A percentile compares a stretch with the other conserved stretches of the same genome.
phyloP scores from a whole-genome alignment of 768 basidiomycete genomes.

The Steccherinum ochraceum region DNA sequence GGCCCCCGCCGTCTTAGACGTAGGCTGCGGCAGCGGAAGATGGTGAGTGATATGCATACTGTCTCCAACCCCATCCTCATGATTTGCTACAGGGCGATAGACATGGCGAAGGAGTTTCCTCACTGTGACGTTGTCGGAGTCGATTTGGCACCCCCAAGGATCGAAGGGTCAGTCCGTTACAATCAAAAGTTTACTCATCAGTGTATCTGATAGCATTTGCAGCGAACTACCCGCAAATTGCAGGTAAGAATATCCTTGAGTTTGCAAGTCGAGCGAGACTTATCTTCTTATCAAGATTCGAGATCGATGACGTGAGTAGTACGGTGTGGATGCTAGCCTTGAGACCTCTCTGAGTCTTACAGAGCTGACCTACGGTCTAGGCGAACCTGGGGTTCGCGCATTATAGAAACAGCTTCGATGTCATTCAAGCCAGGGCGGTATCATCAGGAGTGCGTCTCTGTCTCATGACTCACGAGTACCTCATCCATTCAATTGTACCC shows the following conservation, averaged over 20 bases:
- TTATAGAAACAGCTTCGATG: slow-evolving; percentile 23
- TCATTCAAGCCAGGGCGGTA: slow-evolving; percentile 26
- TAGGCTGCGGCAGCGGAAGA: slow-evolving; percentile 28
- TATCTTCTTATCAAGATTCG: too few species aligned
- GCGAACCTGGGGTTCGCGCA: slow-evolving; percentile 29
- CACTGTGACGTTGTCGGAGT: slow-evolving; percentile 28
- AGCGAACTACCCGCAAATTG: slow-evolving; percentile 24
- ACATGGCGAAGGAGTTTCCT: slow-evolving; percentile 27
- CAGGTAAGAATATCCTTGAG: slow-evolving; percentile 22
- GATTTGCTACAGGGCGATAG: slow-evolving; percentile 23
- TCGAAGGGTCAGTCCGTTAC: slow-evolving; percentile 14
- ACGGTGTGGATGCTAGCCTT: background rate
- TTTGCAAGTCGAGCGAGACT: too few species aligned
- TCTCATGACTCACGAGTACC: background rate
- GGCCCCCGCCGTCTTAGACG: slow-evolving; percentile 22
- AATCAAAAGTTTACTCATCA: background rate
- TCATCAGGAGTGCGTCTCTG: slow-evolving; percentile 20
- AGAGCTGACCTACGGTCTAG: slow-evolving; percentile 12
- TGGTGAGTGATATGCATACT: slow-evolving; percentile 21
- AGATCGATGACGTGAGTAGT: slow-evolving; percentile 28
- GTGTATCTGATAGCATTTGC: background rate
- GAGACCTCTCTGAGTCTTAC: background rate
- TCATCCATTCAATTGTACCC: background rate
- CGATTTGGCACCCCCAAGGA: slow-evolving; percentile 25
- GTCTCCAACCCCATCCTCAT: slow-evolving; percentile 1